Base-by-base conservation (phyloP, 2,329 filamentous ascomycete genomes). In the Phialocephala sp. region DNA sequence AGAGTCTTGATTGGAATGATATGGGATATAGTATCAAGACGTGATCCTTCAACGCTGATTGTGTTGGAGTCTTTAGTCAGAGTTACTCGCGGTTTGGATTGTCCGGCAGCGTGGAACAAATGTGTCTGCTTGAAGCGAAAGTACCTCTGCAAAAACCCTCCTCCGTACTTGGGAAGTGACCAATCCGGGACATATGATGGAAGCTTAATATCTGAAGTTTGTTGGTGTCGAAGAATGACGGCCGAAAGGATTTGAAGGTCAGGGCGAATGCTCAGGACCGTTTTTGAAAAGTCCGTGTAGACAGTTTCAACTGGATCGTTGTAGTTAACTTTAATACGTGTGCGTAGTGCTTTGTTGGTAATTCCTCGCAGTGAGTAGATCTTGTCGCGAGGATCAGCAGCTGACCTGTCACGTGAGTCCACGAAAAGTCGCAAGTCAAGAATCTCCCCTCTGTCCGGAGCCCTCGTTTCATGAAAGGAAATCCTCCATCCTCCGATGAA, bases 21-120 rank as follows among this genome's bases (percentile, higher is more conserved):
- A n/a, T n/a, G n/a, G n/a, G n/a, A n/a, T 32, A 62, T 55, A 35
- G 37, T 62, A 35, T 55, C 59, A 37, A 52, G 43, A 54, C n/a
- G n/a, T n/a, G n/a, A n/a, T n/a, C n/a, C n/a, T n/a, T n/a, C n/a
- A n/a, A n/a, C n/a, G n/a, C n/a, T n/a, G n/a, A n/a, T n/a, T n/a
- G n/a, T n/a, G n/a, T n/a, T n/a, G n/a, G n/a, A n/a, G n/a, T 32
- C 27, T 32, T 32, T 32, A 3, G 27, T 6, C 27, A 36, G 6
- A 39, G 41, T 45, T 9, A 60, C 58, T 45, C 41, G 36, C 9
- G 58, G 36, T 27, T 27, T 60, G 20, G 37, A 24, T 43, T 22
- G 9, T 22, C 41, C 58, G 32, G 8, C 59, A 41, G 59, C 59
- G 2, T n/a, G 45, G 37, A 62, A 55, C 43, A 14, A 54, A 37